Evolutionary conservation across 352 stramenopile species (phyloP), one percentile per base, ranked within the genome.

Genomic region (Thalassiosira mediterranea): DNA sequence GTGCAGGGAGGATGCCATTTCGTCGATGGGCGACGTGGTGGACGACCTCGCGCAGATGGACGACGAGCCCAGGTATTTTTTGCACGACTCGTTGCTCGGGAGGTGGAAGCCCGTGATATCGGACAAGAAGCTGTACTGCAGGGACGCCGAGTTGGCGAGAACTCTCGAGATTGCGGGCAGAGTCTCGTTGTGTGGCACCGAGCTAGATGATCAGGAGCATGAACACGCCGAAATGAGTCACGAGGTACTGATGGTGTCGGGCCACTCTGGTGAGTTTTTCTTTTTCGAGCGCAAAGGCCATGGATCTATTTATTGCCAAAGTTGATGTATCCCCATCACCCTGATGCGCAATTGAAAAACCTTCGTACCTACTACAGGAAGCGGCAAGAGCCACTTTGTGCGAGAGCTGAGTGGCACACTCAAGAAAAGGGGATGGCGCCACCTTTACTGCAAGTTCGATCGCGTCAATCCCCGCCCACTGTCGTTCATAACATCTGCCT

Each of bases 361-460:
- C n/a, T n/a, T n/a, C n/a, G n/a, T n/a, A n/a, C n/a, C n/a, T n/a
- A n/a, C 8, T 59, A 2, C 26, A 59, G 51, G 51, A 3, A 37
- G 19, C 19, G 67, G 67, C 23, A 76, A 76, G 34, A 76, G 56
- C 19, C 25, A 8, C 4, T 42, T 76, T 3, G 67, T 62, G 4
- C 40, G 34, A 34, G 58, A 76, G 47, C 23, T 76, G n/a, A 25
- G 46, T 23, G 10, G 11, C 2, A 40, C 17, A 31, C 34, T 69
- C 49, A 37, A 70, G 2, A 47, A 63, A 31, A 52, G 48, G 38
- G 58, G 58, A 8, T 77, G 67, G 67, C 19, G 23, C 10, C 48
- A n/a, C 32, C 47, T 77, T 8, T 37, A 77, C 34, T 69, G 67
- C 38, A 77, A 77, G 31, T 77, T 77, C 34, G 38, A 63, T 44